Conservation (phyloP, 176 grass and related monocot genomes). For the Chloris gayana region DNA sequence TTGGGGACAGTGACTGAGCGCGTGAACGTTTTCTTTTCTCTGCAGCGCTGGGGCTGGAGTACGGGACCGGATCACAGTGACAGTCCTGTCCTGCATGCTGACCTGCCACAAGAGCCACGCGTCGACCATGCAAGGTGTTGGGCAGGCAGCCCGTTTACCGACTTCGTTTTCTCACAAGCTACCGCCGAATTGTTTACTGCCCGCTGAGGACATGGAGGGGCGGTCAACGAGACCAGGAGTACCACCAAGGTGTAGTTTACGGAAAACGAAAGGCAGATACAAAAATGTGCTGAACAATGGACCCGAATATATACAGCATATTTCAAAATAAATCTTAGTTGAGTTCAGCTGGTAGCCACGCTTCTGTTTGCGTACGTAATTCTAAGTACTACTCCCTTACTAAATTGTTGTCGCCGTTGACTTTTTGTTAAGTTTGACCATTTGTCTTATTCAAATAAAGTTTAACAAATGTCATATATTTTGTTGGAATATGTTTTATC, state of each 20-base stretch:
- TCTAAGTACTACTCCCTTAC: no score
- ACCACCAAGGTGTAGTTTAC: neutral
- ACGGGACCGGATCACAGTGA: slow-evolving; percentile 22
- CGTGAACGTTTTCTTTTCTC: slow-evolving; percentile 9
- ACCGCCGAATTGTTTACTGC: slow-evolving; percentile 24
- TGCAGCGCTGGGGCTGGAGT: slow-evolving; percentile 13
- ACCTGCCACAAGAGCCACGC: slow-evolving; percentile 28
- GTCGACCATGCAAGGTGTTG: slow-evolving; percentile 53
- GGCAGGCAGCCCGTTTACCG: slow-evolving; percentile 15
- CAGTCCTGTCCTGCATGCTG: slow-evolving; percentile 16
- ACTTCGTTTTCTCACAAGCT: slow-evolving; percentile 7
- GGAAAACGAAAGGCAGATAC: slow-evolving; percentile 30
- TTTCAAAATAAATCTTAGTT: no score
- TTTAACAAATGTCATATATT: no score
- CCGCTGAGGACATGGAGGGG: neutral
- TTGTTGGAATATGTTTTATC: no score
- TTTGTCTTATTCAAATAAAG: no score
- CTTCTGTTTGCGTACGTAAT: no score
- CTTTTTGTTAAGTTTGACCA: no score
- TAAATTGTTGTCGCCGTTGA: no score
- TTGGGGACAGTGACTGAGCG: slow-evolving; percentile 22
- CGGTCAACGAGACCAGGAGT: slow-evolving; percentile 7
- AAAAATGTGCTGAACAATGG: neutral
- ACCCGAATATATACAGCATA: neutral
- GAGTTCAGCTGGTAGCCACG: no score